Conservation (phyloP, 2,329 filamentous ascomycete genomes). For the Ophiobolus disseminans region DNA sequence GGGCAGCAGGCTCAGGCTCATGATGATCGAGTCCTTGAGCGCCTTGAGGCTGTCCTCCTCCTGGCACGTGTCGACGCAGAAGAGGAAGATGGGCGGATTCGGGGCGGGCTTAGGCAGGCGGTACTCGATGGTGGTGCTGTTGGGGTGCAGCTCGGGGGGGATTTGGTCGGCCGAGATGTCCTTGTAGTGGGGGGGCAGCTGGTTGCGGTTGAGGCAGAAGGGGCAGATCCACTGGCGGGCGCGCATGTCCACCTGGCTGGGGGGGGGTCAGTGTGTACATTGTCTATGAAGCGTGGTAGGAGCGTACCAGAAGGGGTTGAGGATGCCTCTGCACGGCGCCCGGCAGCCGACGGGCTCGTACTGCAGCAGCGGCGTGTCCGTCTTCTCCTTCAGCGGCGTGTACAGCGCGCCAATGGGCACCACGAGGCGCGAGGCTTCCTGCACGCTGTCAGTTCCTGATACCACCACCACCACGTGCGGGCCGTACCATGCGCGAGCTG, state of each 20-base stretch:
- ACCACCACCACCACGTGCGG: conserved; percentile 13
- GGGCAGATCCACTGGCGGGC: conserved; percentile 88
- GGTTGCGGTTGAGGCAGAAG: conserved; percentile 84
- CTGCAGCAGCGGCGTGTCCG: conserved; percentile 84
- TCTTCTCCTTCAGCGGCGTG: conserved; percentile 94
- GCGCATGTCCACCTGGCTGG: conserved; percentile 81
- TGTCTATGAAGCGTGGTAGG: background rate
- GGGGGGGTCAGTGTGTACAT: conserved; percentile 22
- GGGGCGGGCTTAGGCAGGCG: conserved; percentile 80
- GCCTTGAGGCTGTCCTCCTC: conserved; percentile 85
- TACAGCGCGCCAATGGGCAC: conserved; percentile 96
- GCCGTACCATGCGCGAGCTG: conserved; percentile 84
- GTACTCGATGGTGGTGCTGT: conserved; percentile 91
- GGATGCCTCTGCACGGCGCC: conserved; percentile 88
- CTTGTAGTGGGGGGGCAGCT: conserved; percentile 85
- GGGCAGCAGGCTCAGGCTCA: conserved; percentile 82
- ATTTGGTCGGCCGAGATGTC: conserved; percentile 85
- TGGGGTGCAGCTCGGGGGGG: conserved; percentile 80
- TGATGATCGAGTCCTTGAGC: conserved; percentile 84
- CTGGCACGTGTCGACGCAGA: conserved; percentile 87
- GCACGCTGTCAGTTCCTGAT: conserved; percentile 30
- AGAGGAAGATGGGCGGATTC: conserved; percentile 85
- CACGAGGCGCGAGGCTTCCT: conserved; percentile 93
- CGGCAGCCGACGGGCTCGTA: conserved; percentile 99
- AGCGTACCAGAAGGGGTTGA: conserved; percentile 93